phyloP scores from a whole-genome alignment of 495 filamentous ascomycete genomes.

The Usnea hakonensis region DNA sequence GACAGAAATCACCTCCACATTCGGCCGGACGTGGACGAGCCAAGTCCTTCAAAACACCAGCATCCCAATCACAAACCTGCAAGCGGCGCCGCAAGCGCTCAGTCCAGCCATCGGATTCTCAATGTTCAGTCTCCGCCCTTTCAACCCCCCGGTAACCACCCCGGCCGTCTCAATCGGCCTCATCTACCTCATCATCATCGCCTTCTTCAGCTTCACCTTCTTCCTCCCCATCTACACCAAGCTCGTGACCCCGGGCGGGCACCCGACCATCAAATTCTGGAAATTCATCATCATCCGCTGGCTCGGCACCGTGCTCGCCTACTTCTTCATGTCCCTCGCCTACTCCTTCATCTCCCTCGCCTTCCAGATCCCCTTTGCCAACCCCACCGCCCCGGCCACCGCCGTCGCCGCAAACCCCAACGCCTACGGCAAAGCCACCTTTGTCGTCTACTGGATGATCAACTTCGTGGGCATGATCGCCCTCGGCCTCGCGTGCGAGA shows the following conservation, averaged over 20 bases:
- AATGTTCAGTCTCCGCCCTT: slow-evolving; percentile 54
- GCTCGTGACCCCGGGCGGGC: slow-evolving; percentile 42
- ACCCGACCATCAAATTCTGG: slow-evolving; percentile 51
- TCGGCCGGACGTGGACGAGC: slow-evolving; percentile 48
- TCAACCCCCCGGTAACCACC: slow-evolving; percentile 46
- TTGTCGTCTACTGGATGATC: slow-evolving; percentile 68
- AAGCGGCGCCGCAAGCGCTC: slow-evolving; percentile 48
- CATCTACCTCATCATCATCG: slow-evolving; percentile 67
- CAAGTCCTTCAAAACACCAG: slow-evolving; percentile 36
- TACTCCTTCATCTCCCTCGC: slow-evolving; percentile 61
- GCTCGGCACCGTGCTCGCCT: slow-evolving; percentile 50
- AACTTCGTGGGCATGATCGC: slow-evolving; percentile 65
- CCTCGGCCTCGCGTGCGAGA: slow-evolving; percentile 62
- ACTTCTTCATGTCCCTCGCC: slow-evolving; percentile 58
- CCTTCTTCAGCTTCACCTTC: slow-evolving; percentile 67
- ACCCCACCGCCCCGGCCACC: slow-evolving; percentile 36
- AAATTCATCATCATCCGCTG: slow-evolving; percentile 58
- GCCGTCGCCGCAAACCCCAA: slow-evolving; percentile 42
- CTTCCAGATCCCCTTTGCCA: slow-evolving; percentile 56
- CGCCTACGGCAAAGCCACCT: slow-evolving; percentile 53
- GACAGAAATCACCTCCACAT: slow-evolving; percentile 37
- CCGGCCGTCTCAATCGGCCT: slow-evolving; percentile 59
- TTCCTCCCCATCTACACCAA: slow-evolving; percentile 59
- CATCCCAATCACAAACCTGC: slow-evolving; percentile 35
- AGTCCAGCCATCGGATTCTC: slow-evolving; percentile 59